Evolutionary conservation across 257 asterid genomes (phyloP).

Genomic region (Nicotiana paniculata): DNA sequence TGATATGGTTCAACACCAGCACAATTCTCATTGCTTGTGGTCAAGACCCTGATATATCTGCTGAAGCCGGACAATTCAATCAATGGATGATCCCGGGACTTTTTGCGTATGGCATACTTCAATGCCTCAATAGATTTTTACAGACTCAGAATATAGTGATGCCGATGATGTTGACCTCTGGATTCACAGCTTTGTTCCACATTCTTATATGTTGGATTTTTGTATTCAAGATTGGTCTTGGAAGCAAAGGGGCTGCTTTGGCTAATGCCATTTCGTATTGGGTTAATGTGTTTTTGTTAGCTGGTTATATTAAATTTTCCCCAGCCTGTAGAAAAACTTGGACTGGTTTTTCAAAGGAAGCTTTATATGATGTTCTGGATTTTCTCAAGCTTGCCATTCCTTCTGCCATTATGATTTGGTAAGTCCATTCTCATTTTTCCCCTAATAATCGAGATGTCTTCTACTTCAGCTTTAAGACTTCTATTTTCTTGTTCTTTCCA

Average conservation of each 20-base stretch:
- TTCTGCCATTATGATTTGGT: conserved; percentile 69
- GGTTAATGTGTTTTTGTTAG: conserved; percentile 42
- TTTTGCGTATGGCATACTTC: conserved; percentile 54
- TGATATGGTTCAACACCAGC: conserved; percentile 47
- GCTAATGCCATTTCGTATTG: conserved; percentile 57
- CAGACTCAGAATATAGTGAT: conserved; percentile 53
- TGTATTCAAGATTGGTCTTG: conserved; percentile 28
- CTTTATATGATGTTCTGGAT: conserved; percentile 22
- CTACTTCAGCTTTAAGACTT: neutral
- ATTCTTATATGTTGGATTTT: conserved; percentile 50
- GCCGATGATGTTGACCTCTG: conserved; percentile 57
- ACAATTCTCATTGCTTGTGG: conserved; percentile 41
- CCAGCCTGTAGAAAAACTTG: conserved; percentile 34
- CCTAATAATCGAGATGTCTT: neutral
- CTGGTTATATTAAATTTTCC: conserved; percentile 38
- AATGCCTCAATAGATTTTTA: conserved; percentile 43
- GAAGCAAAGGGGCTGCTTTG: conserved; percentile 56
- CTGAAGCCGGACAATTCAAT: conserved; percentile 49
- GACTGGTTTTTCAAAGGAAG: conserved; percentile 52
- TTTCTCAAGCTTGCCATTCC: conserved; percentile 56
- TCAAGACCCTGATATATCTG: conserved; percentile 46
- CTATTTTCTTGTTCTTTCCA: neutral
- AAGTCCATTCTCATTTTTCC: neutral
- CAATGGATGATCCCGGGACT: conserved; percentile 58
- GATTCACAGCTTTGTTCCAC: conserved; percentile 39